Conservation (phyloP, 495 filamentous ascomycete species). For the Daldinia loculata region DNA sequence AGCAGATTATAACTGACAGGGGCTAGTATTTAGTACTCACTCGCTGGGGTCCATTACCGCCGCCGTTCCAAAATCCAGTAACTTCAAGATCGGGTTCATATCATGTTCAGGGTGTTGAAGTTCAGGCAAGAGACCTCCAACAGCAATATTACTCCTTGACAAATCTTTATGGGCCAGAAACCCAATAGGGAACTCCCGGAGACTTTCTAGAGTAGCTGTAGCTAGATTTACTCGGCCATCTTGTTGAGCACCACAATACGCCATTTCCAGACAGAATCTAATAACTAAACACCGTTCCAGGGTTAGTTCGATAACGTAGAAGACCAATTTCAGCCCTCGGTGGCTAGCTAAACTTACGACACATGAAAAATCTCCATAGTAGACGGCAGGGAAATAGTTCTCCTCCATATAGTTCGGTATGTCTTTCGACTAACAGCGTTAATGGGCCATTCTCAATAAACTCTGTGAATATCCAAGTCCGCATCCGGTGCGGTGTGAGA, state of each 20-base stretch:
- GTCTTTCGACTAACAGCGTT: not conserved
- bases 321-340: not conserved
- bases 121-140: not conserved
- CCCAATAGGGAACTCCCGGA: not conserved
- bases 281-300: not conserved
- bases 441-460: conserved; percentile 13
- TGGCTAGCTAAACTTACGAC: conserved; percentile 11
- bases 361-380: conserved; percentile 27
- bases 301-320: conserved; percentile 5
- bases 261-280: conserved; percentile 21
- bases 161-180: conserved; percentile 17
- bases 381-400: conserved; percentile 13
- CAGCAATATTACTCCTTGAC: not conserved
- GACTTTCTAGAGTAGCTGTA: not conserved
- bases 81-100: conserved; percentile 6
- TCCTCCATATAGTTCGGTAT: not conserved
- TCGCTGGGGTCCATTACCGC: not conserved
- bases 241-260: conserved; percentile 5
- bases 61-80: conserved; percentile 25
- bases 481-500: conserved; percentile 15
- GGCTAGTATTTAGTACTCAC: conserved; percentile 1
- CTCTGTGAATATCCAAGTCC: conserved; percentile 24
- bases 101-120: conserved; percentile 5
- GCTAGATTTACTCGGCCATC: conserved; percentile 2
- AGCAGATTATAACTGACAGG: not conserved